Base-by-base conservation (phyloP, 2,329 filamentous ascomycete species). In the Aspergillus bombycis region DNA sequence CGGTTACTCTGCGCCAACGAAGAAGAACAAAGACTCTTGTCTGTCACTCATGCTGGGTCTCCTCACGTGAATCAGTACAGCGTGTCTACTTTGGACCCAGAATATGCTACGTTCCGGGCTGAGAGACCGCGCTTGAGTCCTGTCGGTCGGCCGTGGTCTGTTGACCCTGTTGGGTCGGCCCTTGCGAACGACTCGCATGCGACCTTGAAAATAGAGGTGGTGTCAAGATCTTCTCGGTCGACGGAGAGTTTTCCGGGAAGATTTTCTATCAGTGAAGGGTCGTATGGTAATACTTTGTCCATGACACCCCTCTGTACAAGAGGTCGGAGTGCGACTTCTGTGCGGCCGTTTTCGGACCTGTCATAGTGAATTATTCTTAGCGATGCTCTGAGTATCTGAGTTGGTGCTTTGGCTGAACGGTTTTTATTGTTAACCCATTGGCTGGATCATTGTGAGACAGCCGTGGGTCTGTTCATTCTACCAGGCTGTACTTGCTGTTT, bases 231-330 rank as follows among this genome's bases (percentile, higher is more conserved):
- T 23, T 61, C 61, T 28, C 65, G 63, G 23, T 75, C 73, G 16
- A 68, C 68, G 7, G 73, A 75, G 58, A 76, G 72, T 57, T 77
- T 70, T 61, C 75, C 74, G 0, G 75, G 74, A 2, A 68, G 69
- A 38, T 77, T 75, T 52, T 75, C 75, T 23, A 70, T 76, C 6
- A 77, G 75, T 41, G 74, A 75, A 59, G 63, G 68, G 1, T 19
- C 72, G 65, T 71, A 72, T 30, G 67, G 62, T 59, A 71, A 68
- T 57, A 68, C 64, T 8, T 56, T 75, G 65, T 74, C 72, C 4
- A 72, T 69, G 8, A 71, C 70, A 32, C 57, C 61, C 16, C 64
- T 65, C 32, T 65, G 67, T 26, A 63, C 75, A 55, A 65, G 67
- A n/a, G 68, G 68, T 28, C 67, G 62, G 38, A 70, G 68, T 21